phyloP scores from a whole-genome alignment of 2,329 filamentous ascomycete genomes.

The Cercospora zeina region DNA sequence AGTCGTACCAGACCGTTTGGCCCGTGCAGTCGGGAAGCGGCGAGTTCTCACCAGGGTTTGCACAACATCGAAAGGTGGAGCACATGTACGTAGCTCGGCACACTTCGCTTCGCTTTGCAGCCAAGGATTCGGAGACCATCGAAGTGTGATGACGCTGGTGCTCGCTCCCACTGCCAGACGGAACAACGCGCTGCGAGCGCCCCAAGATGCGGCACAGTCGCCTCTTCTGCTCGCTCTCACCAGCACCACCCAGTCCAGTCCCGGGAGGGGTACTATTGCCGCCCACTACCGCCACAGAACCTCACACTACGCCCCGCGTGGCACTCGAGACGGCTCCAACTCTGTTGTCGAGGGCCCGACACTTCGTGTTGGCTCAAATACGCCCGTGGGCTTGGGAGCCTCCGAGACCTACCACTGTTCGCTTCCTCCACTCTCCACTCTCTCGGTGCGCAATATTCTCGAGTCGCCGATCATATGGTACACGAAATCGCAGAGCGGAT shows the following conservation, averaged over 20 bases:
- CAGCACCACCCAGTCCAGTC: neutral
- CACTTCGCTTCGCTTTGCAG: neutral
- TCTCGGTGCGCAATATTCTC: neutral
- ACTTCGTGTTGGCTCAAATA: neutral
- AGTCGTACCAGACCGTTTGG: neutral
- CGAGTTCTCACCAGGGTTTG: neutral
- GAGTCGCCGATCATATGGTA: neutral
- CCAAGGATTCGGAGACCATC: neutral
- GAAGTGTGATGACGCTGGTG: neutral
- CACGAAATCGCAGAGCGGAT: neutral
- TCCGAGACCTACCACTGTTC: slow-evolving; percentile 7
- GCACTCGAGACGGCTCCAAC: slow-evolving; percentile 18
- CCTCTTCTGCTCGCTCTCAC: neutral
- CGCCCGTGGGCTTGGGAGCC: neutral
- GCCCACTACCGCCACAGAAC: neutral
- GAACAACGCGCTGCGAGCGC: neutral
- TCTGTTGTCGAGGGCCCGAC: slow-evolving; percentile 5
- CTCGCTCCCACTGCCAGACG: neutral
- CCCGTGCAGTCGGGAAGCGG: neutral
- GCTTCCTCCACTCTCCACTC: neutral
- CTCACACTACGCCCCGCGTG: slow-evolving; percentile 7
- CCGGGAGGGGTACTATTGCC: neutral
- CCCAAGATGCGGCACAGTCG: neutral
- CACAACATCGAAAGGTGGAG: neutral
- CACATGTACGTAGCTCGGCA: neutral